Conservation (phyloP, 176 grass and related monocot species). For the Aegilops tauschii region DNA sequence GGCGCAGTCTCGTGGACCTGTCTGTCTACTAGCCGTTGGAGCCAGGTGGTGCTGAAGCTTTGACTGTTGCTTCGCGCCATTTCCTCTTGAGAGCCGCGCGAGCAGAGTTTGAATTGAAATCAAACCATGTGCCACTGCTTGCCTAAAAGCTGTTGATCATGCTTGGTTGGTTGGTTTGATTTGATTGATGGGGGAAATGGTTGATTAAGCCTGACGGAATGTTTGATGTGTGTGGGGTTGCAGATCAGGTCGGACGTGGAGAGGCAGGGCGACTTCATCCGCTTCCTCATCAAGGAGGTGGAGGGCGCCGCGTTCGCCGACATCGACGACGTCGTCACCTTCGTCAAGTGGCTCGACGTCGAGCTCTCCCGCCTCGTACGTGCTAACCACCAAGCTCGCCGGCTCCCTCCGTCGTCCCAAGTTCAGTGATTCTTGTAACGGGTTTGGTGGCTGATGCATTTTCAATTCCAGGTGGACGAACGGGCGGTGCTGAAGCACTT, state of each 20-base stretch:
- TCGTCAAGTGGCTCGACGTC: constrained; percentile 98
- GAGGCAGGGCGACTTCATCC: constrained; percentile 91
- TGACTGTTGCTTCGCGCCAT: constrained; percentile 50
- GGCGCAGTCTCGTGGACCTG: not conserved
- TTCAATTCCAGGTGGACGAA: constrained; percentile 63
- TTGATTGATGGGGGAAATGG: not conserved
- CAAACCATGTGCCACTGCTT: not conserved
- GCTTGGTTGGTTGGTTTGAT: not conserved
- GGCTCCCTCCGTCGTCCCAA: too few species aligned
- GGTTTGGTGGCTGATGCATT: not conserved
- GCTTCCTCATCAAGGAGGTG: constrained; percentile 90
- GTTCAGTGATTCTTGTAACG: not conserved
- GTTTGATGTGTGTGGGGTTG: not conserved
- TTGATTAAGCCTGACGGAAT: not conserved
- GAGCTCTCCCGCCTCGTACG: constrained; percentile 85
- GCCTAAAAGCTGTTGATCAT: not conserved
- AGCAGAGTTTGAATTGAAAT: not conserved
- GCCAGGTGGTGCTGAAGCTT: not conserved
- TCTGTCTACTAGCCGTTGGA: constrained; percentile 40
- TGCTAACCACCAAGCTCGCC: not conserved
- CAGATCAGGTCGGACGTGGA: constrained; percentile 94
- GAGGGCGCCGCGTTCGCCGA: constrained; percentile 53
- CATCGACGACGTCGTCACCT: constrained; percentile 92
- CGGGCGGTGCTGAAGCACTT: constrained; percentile 96
- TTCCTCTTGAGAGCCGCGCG: not conserved